phyloP scores from a whole-genome alignment of 805 yeast species.

The Kodamaea lidongshanica region DNA sequence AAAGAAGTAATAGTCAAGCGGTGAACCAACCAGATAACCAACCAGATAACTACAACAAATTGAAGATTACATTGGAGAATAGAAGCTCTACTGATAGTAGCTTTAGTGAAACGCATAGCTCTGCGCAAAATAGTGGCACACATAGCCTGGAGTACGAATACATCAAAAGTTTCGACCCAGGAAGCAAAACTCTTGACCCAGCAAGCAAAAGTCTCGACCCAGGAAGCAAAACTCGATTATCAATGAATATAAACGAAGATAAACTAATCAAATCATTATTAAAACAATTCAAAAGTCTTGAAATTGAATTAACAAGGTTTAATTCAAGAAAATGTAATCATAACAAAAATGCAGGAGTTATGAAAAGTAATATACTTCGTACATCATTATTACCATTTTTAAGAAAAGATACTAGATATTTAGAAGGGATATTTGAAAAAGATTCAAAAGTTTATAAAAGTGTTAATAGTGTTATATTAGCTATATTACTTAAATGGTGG shows the following conservation, averaged over 20 bases:
- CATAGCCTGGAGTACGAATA: no score
- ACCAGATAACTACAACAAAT: slow-evolving; percentile 1
- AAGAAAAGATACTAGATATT: slow-evolving; percentile 20
- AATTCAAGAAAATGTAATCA: slow-evolving; percentile 24
- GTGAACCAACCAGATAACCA: no score
- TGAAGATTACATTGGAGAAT: no score
- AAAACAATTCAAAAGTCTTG: slow-evolving; percentile 35
- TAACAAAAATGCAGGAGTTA: slow-evolving; percentile 20
- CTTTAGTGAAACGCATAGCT: no score
- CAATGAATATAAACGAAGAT: no score
- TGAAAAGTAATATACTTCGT: slow-evolving; percentile 43
- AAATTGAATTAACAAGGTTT: slow-evolving; percentile 40
- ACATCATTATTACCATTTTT: slow-evolving; percentile 42
- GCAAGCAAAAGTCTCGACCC: no score
- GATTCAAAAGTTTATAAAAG: slow-evolving; percentile 24
- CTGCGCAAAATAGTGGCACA: no score
- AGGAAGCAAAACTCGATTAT: no score
- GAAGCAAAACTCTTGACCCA: no score
- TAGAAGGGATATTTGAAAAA: slow-evolving; percentile 16
- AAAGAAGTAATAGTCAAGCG: no score
- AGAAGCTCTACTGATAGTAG: no score
- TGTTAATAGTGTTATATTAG: slow-evolving; percentile 25
- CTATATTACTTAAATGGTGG: slow-evolving; percentile 49
- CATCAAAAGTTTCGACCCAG: no score
- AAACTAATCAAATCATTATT: slow-evolving; percentile 18